A percentile compares a stretch with the other conserved stretches of the same genome.
phyloP scores from a whole-genome alignment of 169 alveolate species.

The Plasmodium berghei region DNA sequence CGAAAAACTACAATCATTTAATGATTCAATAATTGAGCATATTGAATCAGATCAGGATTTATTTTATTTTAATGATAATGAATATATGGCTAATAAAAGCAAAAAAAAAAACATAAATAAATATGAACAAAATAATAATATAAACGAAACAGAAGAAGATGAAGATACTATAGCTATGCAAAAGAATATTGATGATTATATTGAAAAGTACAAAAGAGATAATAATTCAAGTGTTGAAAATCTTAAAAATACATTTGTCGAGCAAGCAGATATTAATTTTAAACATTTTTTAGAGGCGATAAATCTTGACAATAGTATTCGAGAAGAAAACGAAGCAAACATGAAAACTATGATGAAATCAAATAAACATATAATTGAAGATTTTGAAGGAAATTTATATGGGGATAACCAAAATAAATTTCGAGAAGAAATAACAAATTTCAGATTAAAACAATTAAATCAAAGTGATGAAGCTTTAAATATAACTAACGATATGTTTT shows the following conservation, averaged over 20 bases:
- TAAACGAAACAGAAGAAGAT: background rate
- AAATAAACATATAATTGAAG: background rate
- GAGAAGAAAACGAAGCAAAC: background rate
- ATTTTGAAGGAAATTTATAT: background rate
- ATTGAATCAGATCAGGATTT: constrained; percentile 37
- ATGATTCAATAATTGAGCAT: constrained; percentile 30
- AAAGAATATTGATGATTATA: constrained; percentile 43
- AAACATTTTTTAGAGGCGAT: constrained; percentile 8
- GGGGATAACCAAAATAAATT: background rate
- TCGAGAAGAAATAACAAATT: constrained; percentile 17
- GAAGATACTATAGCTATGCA: constrained; percentile 36
- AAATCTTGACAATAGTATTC: background rate
- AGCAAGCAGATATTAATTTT: constrained; percentile 56
- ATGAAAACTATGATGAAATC: background rate
- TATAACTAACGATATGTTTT: constrained; percentile 33
- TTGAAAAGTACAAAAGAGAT: constrained; percentile 17
- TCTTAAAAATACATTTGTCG: constrained; percentile 24
- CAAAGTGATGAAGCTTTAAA: constrained; percentile 28
- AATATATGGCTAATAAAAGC: background rate
- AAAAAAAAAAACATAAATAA: background rate
- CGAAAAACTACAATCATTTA: constrained; percentile 50
- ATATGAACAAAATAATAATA: background rate
- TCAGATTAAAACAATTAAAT: constrained; percentile 15
- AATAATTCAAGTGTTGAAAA: constrained; percentile 18
- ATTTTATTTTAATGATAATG: constrained; percentile 39